A percentile compares a stretch with the other conserved stretches of the same genome.
Evolutionary conservation across 805 yeast species (phyloP).

Genomic region (Nakazawaea laoshanensis): DNA sequence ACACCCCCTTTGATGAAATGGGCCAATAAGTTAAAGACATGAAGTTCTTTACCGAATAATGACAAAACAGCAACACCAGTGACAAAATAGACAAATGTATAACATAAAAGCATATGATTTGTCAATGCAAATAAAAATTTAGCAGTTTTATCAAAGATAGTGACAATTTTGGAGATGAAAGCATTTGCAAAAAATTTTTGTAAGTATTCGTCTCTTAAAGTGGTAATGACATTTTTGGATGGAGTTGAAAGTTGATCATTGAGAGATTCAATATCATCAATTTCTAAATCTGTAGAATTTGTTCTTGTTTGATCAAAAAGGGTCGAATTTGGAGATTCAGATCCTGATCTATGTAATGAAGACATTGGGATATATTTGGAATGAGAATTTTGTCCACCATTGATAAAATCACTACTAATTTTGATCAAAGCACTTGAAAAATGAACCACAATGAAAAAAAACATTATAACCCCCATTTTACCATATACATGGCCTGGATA

Average conservation of each 20-base stretch:
- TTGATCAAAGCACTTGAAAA: slow-evolving; percentile 41
- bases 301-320: slow-evolving; percentile 13
- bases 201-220: slow-evolving; percentile 24
- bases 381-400: neutral
- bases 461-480: slow-evolving; percentile 53
- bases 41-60: slow-evolving; percentile 56
- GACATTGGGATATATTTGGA: slow-evolving; percentile 18
- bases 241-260: neutral
- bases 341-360: slow-evolving; percentile 16
- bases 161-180: slow-evolving; percentile 12
- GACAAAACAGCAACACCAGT: slow-evolving; percentile 59
- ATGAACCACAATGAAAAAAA: slow-evolving; percentile 46
- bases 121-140: slow-evolving; percentile 36
- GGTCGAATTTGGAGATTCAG: slow-evolving; percentile 26
- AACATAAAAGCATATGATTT: slow-evolving; percentile 60
- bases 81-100: slow-evolving; percentile 45
- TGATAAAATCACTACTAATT: neutral
- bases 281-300: slow-evolving; percentile 8
- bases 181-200: slow-evolving; percentile 24
- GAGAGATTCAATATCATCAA: slow-evolving; percentile 7
- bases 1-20: slow-evolving; percentile 96
- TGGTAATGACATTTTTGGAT: neutral
- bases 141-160: slow-evolving; percentile 21
- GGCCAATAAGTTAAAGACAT: slow-evolving; percentile 78
- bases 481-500: slow-evolving; percentile 75